These are phyloP conservation scores for Avena sativa DNA, from an alignment of 176 grass and related monocot species.

Conservation along the genomic window DNA sequence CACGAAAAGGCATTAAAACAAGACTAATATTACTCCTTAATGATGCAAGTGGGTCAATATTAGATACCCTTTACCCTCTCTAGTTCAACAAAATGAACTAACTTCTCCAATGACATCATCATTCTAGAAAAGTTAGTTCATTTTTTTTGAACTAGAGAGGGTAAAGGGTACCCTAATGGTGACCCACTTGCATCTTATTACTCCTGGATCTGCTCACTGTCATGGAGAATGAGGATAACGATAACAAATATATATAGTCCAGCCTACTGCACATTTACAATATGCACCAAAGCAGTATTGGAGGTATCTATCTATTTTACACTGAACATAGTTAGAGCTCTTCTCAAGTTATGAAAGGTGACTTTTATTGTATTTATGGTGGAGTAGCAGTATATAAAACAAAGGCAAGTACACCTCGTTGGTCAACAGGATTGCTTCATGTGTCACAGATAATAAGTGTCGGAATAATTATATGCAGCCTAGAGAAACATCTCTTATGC, in stretches of 20 bases:
- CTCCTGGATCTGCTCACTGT: slow-evolving; percentile 14
- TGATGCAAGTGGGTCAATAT: no score
- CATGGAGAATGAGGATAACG: slow-evolving; percentile 14
- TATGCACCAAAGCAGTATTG: slow-evolving; percentile 1
- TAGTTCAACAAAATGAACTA: no score
- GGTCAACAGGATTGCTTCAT: neutral
- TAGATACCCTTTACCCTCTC: no score
- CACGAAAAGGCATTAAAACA: neutral
- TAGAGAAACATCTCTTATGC: slow-evolving; percentile 8
- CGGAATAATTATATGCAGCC: neutral
- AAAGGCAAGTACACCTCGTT: neutral
- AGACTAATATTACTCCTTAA: neutral
- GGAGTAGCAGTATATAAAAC: neutral
- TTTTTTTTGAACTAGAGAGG: no score
- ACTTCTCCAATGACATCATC: no score
- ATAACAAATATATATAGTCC: neutral
- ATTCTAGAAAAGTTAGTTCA: no score
- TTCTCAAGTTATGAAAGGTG: slow-evolving; percentile 16
- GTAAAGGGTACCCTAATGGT: no score
- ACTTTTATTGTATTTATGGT: neutral
- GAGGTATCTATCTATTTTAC: neutral
- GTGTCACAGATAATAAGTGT: neutral
- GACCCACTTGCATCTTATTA: neutral
- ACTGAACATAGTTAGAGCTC: neutral
- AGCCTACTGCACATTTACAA: slow-evolving; percentile 2